A percentile compares a stretch with the other conserved stretches of the same genome.
Conservation (phyloP, 176 grass and related monocot species). For the Pontederia crassipes region DNA sequence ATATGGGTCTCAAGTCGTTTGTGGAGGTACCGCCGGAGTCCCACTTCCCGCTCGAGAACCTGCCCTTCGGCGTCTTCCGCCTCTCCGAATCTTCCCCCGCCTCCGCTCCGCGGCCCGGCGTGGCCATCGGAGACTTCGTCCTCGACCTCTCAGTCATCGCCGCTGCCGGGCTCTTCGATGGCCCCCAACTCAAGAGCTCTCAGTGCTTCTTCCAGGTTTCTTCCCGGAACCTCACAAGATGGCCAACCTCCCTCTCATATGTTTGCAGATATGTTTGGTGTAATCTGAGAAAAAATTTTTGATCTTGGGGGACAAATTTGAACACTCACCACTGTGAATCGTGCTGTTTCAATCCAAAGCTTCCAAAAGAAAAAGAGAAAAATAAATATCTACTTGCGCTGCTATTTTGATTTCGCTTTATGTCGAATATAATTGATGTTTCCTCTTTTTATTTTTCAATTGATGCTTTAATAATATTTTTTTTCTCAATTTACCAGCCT, state of each 20-base stretch:
- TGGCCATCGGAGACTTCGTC: conserved; percentile 72
- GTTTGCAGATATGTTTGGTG: no score
- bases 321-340: no score
- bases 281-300: no score
- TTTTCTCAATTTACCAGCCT: conserved; percentile 36
- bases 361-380: background rate
- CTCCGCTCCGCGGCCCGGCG: conserved; percentile 45
- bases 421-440: background rate
- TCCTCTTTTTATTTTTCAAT: background rate
- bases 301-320: no score
- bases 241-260: no score
- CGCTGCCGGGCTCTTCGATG: conserved; percentile 73
- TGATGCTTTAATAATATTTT: background rate
- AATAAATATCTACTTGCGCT: background rate
- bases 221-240: background rate
- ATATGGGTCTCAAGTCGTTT: conserved; percentile 66
- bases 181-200: conserved; percentile 54
- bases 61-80: conserved; percentile 82
- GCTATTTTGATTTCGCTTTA: no score
- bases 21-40: conserved; percentile 62
- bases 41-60: conserved; percentile 94
- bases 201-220: conserved; percentile 62
- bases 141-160: conserved; percentile 78
- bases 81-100: background rate
- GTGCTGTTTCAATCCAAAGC: no score